phyloP scores from a whole-genome alignment of 305 asterid species.

The Plantago coronopus region DNA sequence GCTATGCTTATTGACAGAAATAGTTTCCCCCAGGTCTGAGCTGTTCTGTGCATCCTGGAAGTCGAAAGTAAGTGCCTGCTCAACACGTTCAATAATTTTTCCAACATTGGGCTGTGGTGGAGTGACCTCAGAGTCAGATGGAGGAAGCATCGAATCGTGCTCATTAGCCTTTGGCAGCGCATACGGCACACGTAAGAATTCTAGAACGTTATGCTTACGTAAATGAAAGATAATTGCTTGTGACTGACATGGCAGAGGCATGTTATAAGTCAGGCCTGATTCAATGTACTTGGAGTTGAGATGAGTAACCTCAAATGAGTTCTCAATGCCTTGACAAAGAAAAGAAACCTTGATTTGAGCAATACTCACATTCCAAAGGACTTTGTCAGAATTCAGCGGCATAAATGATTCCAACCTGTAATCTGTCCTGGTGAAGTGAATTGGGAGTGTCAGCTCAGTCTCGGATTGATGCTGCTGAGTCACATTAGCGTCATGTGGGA shows the following conservation, averaged over 20 bases:
- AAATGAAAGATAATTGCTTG: constrained; percentile 64
- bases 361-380: constrained; percentile 79
- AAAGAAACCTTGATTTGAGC: constrained; percentile 87
- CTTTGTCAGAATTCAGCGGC: constrained; percentile 64
- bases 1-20: no score
- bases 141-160: constrained; percentile 51
- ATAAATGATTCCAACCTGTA: constrained; percentile 67
- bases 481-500: constrained; percentile 34
- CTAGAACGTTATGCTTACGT: constrained; percentile 44
- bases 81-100: constrained; percentile 44
- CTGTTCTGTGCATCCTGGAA: constrained; percentile 22
- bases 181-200: constrained; percentile 35
- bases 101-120: constrained; percentile 64
- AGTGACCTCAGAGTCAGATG: constrained; percentile 35
- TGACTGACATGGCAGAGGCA: constrained; percentile 92
- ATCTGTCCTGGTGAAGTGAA: constrained; percentile 84
- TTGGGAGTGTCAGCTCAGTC: constrained; percentile 39
- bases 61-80: constrained; percentile 28
- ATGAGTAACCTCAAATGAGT: constrained; percentile 37
- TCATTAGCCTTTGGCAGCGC: constrained; percentile 41
- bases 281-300: constrained; percentile 42
- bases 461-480: constrained; percentile 40
- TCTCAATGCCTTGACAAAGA: constrained; percentile 61
- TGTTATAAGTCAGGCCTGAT: constrained; percentile 46
- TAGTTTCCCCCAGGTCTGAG: constrained; percentile 8